Evolutionary conservation across 345 rosid genomes (phyloP).

Genomic region (Populus simonii): DNA sequence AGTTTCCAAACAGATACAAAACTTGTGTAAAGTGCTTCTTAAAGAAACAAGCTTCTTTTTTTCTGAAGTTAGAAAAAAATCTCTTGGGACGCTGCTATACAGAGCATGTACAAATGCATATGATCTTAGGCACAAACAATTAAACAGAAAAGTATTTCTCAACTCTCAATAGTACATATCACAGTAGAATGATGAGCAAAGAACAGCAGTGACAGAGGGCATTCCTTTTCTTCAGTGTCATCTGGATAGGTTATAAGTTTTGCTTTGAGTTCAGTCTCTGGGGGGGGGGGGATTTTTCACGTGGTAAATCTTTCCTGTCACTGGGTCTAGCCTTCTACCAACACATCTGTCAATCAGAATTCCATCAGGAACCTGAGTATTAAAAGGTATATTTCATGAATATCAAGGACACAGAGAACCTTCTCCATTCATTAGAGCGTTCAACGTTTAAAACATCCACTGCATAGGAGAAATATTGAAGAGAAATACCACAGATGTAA

Average conservation of each 20-base stretch:
- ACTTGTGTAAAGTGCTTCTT: not conserved
- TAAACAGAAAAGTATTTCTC: not conserved
- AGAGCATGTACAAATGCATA: not conserved
- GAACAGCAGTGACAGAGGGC: not conserved
- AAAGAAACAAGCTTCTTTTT: not conserved
- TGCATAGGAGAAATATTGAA: not conserved
- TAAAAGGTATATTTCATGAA: constrained; percentile 19
- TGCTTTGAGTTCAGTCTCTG: constrained; percentile 63
- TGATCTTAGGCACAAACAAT: not conserved
- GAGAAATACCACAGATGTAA: not conserved
- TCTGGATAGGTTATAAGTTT: constrained; percentile 83
- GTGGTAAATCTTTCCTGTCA: constrained; percentile 76
- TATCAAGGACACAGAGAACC: not conserved
- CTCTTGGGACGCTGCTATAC: not conserved
- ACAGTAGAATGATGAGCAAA: not conserved
- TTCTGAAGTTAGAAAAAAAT: not conserved
- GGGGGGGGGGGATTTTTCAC: constrained; percentile 74
- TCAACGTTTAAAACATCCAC: not conserved
- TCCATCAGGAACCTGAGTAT: constrained; percentile 90
- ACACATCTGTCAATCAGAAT: constrained; percentile 84
- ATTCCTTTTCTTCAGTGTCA: constrained; percentile 85
- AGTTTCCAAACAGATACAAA: not conserved
- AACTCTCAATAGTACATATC: not conserved
- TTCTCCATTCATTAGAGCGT: not conserved
- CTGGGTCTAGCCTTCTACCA: constrained; percentile 81